These are phyloP conservation scores for Triglochin maritima DNA, from an alignment of 106 monocot genomes.

Conservation along the genomic window DNA sequence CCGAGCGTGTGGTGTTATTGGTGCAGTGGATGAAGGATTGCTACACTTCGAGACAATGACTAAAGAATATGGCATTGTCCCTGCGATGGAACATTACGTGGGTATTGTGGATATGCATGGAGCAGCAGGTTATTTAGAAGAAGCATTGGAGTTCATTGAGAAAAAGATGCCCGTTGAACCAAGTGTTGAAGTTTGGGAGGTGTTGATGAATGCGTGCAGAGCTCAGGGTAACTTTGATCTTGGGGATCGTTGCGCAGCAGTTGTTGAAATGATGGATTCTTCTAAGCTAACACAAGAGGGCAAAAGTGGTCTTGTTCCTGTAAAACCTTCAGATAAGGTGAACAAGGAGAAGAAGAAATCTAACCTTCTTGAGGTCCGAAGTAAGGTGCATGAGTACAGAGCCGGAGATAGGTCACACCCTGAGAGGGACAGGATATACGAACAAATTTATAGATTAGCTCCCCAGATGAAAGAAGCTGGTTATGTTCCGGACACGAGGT, in stretches of 20 bases:
- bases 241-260: slow-evolving; percentile 49
- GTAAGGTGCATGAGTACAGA: slow-evolving; percentile 51
- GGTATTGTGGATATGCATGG: slow-evolving; percentile 73
- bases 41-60: slow-evolving; percentile 81
- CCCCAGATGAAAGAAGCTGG: slow-evolving; percentile 71
- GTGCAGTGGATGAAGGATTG: slow-evolving; percentile 81
- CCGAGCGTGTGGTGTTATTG: slow-evolving; percentile 43
- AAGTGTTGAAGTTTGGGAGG: slow-evolving; percentile 70
- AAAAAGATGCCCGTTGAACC: slow-evolving; percentile 60
- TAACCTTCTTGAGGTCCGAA: slow-evolving; percentile 22
- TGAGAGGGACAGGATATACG: slow-evolving; percentile 56
- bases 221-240: slow-evolving; percentile 63
- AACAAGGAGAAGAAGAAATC: slow-evolving; percentile 45
- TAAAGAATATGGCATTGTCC: slow-evolving; percentile 40
- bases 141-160: slow-evolving; percentile 72
- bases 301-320: slow-evolving; percentile 54
- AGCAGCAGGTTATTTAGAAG: slow-evolving; percentile 57
- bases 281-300: slow-evolving; percentile 44
- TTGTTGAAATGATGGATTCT: slow-evolving; percentile 48
- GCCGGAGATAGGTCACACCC: slow-evolving; percentile 85
- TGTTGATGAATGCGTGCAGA: slow-evolving; percentile 67
- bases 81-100: slow-evolving; percentile 57
- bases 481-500: slow-evolving; percentile 60
- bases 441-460: slow-evolving; percentile 35
- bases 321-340: slow-evolving; percentile 39